phyloP scores from a whole-genome alignment of 2,329 filamentous ascomycete genomes.

The Microsporum audouinii region DNA sequence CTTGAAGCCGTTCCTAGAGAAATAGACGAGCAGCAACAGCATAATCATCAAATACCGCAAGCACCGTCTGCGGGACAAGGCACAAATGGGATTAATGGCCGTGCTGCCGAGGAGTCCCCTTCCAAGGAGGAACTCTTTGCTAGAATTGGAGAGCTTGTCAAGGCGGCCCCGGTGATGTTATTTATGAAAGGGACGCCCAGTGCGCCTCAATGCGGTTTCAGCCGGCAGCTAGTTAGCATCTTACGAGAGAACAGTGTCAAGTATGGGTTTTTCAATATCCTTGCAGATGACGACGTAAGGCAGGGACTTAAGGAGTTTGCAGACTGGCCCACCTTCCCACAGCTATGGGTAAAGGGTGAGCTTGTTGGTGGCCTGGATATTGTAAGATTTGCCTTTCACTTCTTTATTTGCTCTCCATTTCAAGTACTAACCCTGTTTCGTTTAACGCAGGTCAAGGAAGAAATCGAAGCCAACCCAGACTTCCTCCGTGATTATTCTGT shows the following conservation, averaged over 20 bases:
- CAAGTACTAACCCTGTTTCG: neutral
- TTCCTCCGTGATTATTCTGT: slow-evolving; percentile 66
- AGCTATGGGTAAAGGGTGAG: slow-evolving; percentile 84
- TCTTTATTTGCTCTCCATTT: slow-evolving; percentile 6
- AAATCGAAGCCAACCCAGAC: slow-evolving; percentile 68
- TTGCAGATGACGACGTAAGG: slow-evolving; percentile 92
- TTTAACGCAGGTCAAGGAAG: slow-evolving; percentile 68
- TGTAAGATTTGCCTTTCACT: slow-evolving; percentile 45
- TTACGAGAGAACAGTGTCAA: slow-evolving; percentile 82
- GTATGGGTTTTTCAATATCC: slow-evolving; percentile 98
- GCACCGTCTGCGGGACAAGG: slow-evolving; percentile 20
- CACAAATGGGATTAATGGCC: slow-evolving; percentile 11
- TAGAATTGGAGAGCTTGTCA: slow-evolving; percentile 72
- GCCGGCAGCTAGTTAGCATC: slow-evolving; percentile 73
- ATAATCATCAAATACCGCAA: slow-evolving; percentile 12
- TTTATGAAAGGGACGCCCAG: slow-evolving; percentile 98
- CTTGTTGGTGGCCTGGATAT: slow-evolving; percentile 91
- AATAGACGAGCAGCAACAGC: slow-evolving; percentile 19
- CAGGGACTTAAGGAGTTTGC: slow-evolving; percentile 94
- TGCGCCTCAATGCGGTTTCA: slow-evolving; percentile 83
- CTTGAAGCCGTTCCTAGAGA: slow-evolving; percentile 30
- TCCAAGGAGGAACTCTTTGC: slow-evolving; percentile 76
- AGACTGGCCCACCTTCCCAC: slow-evolving; percentile 98
- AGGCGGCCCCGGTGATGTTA: slow-evolving; percentile 92
- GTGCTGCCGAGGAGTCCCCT: slow-evolving; percentile 28